Evolutionary conservation across 108 stramenopile species (phyloP).

Genomic region (Skeletonema marinoi): DNA sequence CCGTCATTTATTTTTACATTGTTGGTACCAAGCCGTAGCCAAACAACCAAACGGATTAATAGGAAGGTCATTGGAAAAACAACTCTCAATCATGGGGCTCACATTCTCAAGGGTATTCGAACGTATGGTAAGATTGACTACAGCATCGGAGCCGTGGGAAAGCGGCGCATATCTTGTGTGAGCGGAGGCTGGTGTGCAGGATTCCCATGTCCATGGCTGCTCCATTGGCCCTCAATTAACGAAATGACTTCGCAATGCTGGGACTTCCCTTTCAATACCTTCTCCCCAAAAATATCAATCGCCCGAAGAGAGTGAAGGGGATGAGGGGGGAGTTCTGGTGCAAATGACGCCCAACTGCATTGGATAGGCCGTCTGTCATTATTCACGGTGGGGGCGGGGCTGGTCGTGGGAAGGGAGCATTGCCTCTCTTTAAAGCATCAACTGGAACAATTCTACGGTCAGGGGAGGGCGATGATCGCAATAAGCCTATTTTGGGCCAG

Average conservation of each 20-base stretch:
- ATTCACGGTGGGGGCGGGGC: background rate
- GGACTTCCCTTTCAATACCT: background rate
- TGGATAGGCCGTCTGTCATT: background rate
- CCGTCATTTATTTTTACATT: background rate
- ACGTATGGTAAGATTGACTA: constrained; percentile 74
- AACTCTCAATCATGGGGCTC: constrained; percentile 77
- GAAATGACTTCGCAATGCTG: background rate
- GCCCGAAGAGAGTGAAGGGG: background rate
- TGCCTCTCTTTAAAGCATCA: background rate
- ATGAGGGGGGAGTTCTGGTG: background rate
- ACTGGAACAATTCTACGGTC: background rate
- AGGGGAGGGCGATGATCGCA: background rate
- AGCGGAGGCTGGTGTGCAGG: background rate
- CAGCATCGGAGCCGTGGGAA: background rate
- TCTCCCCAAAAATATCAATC: background rate
- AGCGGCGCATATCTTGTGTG: background rate
- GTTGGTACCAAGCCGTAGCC: background rate
- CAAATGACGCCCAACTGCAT: background rate
- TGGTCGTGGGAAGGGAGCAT: background rate
- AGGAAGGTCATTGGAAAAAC: background rate
- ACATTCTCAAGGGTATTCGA: constrained; percentile 89
- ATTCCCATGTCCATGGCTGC: background rate
- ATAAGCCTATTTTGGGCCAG: background rate
- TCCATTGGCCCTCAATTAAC: background rate
- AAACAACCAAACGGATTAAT: constrained; percentile 12